A percentile compares a stretch with the other conserved stretches of the same genome.
phyloP scores from a whole-genome alignment of 2,329 filamentous ascomycete species.

The Beauveria varroae region DNA sequence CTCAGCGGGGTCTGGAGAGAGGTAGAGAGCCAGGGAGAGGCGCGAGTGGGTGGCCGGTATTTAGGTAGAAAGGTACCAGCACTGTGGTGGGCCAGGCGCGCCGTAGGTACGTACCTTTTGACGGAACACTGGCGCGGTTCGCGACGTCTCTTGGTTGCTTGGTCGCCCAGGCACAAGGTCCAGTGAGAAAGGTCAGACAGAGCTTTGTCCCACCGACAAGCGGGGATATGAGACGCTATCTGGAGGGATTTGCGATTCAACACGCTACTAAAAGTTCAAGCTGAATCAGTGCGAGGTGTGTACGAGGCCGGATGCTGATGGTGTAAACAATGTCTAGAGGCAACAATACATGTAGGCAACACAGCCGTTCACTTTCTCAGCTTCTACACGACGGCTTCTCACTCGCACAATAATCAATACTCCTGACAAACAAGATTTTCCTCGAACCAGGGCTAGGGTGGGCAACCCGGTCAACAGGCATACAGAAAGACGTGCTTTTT shows the following conservation, averaged over 20 bases:
- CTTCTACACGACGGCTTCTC: neutral
- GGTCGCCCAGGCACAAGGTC: constrained; percentile 25
- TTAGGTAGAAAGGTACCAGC: neutral
- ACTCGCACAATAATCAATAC: neutral
- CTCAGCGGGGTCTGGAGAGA: constrained; percentile 8
- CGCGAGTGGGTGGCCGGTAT: constrained; percentile 1
- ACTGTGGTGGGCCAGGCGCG: neutral
- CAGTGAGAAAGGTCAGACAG: constrained; percentile 11
- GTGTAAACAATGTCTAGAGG: neutral
- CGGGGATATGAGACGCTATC: constrained; percentile 11
- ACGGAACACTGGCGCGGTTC: constrained; percentile 21
- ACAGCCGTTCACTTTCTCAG: neutral
- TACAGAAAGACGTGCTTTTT: constrained; percentile 10
- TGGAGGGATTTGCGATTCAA: constrained; percentile 3
- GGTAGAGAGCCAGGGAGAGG: constrained; percentile 5
- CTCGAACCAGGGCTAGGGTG: neutral
- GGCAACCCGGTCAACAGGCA: constrained; percentile 8
- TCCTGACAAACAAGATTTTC: neutral
- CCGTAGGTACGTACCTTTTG: constrained; percentile 10
- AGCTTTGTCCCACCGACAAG: constrained; percentile 21
- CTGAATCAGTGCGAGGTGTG: neutral
- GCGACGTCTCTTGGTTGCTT: constrained; percentile 15
- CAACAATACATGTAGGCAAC: neutral
- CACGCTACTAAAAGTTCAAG: neutral
- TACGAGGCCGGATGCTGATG: neutral